Conservation (phyloP, 1,284 basidiomycete genomes). For the Mrakiaceae sp. region DNA sequence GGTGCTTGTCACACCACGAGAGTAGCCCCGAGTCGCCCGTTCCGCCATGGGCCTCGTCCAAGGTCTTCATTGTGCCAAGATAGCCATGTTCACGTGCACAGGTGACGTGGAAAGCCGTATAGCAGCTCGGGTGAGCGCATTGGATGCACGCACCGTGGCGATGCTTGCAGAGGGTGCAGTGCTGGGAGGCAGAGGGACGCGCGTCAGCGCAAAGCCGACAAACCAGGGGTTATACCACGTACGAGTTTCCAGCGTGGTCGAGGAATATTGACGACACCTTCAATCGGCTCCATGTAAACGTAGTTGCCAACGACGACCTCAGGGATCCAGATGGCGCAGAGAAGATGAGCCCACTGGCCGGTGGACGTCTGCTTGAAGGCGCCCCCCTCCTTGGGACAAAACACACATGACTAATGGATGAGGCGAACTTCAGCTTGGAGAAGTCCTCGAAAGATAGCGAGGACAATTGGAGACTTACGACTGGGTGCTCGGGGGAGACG, state of each 20-base stretch:
- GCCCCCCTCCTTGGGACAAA: slow-evolving; percentile 93
- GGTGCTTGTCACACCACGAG: slow-evolving; percentile 77
- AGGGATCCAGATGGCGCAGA: slow-evolving; percentile 97
- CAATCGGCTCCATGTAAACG: slow-evolving; percentile 97
- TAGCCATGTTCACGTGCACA: slow-evolving; percentile 80
- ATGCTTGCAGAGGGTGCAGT: slow-evolving; percentile 75
- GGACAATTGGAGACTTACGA: slow-evolving; percentile 45
- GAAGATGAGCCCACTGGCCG: slow-evolving; percentile 90
- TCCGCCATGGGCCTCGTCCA: slow-evolving; percentile 42
- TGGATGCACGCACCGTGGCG: slow-evolving; percentile 89
- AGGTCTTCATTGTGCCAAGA: slow-evolving; percentile 74
- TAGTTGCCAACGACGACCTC: slow-evolving; percentile 90
- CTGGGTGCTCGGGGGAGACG: slow-evolving; percentile 90
- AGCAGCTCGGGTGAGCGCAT: slow-evolving; percentile 84
- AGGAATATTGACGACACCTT: slow-evolving; percentile 74
- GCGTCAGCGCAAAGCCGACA: background rate
- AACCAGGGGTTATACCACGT: slow-evolving; percentile 46
- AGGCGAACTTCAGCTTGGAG: background rate
- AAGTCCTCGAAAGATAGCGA: background rate
- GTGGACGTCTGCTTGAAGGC: slow-evolving; percentile 95
- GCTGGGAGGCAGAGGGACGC: slow-evolving; percentile 37
- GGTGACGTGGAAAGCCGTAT: slow-evolving; percentile 87
- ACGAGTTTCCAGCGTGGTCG: slow-evolving; percentile 92
- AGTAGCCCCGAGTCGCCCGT: slow-evolving; percentile 39
- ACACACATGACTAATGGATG: slow-evolving; percentile 59